A percentile compares a stretch with the other conserved stretches of the same genome.
phyloP scores from a whole-genome alignment of 306 rosid genomes.

The Parietaria judaica region DNA sequence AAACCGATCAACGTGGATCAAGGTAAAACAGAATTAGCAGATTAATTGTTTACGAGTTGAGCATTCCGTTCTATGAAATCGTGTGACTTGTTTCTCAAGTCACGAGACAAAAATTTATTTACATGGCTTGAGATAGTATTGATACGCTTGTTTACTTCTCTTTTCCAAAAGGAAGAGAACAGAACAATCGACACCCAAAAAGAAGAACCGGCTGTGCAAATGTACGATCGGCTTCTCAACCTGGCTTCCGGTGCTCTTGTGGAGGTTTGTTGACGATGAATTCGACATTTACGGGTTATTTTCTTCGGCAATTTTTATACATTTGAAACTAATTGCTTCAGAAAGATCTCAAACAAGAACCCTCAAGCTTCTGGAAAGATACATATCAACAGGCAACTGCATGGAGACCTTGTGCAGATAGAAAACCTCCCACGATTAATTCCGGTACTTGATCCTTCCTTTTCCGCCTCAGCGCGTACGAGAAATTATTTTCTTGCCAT shows the following conservation, averaged over 20 bases:
- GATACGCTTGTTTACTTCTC: neutral
- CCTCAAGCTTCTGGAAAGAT: conserved; percentile 61
- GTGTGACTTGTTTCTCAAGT: neutral
- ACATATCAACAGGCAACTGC: conserved; percentile 44
- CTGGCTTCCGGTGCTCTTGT: conserved; percentile 65
- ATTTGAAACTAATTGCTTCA: conserved; percentile 22
- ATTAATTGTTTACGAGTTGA: neutral
- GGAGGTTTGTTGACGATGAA: conserved; percentile 41
- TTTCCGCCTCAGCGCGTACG: neutral
- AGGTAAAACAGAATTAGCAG: neutral
- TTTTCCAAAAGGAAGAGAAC: conserved; percentile 24
- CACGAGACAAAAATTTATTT: too few species aligned
- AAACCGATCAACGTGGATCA: conserved; percentile 30
- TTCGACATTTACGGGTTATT: conserved; percentile 10
- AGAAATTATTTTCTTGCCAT: neutral
- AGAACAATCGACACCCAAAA: conserved; percentile 21
- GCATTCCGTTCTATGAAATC: neutral
- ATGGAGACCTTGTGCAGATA: conserved; percentile 83
- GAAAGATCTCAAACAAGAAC: conserved; percentile 62
- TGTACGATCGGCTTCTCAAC: conserved; percentile 71
- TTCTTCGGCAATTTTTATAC: neutral
- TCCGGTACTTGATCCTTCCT: conserved; percentile 31
- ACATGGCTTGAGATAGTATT: neutral
- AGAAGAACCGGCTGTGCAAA: conserved; percentile 41
- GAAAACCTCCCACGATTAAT: conserved; percentile 25